phyloP scores from a whole-genome alignment of 2,329 filamentous ascomycete genomes.

The Hawksworthiomyces lignivorus region DNA sequence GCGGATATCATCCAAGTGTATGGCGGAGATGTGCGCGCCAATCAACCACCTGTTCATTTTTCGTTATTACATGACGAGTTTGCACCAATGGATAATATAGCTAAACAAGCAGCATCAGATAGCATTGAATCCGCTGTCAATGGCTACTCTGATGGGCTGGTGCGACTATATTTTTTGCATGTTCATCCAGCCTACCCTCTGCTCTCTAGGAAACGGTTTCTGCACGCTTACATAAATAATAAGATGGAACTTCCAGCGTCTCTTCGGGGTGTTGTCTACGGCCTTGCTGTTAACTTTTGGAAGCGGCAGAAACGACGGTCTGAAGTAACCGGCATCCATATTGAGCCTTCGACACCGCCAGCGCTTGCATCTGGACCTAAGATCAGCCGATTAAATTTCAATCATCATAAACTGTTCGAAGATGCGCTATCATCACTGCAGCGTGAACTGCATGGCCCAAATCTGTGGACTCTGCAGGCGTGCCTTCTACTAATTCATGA shows the following conservation, averaged over 20 bases:
- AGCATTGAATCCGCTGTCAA: constrained; percentile 34
- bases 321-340: too few relatives aligned
- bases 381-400: constrained; percentile 17
- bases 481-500: constrained; percentile 37
- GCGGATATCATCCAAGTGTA: constrained; percentile 21
- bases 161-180: constrained; percentile 37
- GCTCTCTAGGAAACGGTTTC: constrained; percentile 36
- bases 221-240: constrained; percentile 29
- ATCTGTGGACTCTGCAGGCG: constrained; percentile 39
- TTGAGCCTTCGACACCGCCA: too few relatives aligned
- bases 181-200: constrained; percentile 37
- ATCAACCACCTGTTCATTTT: constrained; percentile 37
- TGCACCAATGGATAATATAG: constrained; percentile 32
- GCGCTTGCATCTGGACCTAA: too few relatives aligned
- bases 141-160: constrained; percentile 31
- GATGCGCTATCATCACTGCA: constrained; percentile 34
- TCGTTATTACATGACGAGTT: constrained; percentile 36
- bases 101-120: constrained; percentile 30
- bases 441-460: constrained; percentile 38
- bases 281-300: constrained; percentile 36
- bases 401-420: constrained; percentile 34
- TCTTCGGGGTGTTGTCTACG: constrained; percentile 36
- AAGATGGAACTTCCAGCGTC: constrained; percentile 35
- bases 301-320: constrained; percentile 19
- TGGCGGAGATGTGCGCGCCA: constrained; percentile 16